These are phyloP conservation scores for Cokeromyces recurvatus DNA, from an alignment of 371 early-diverging fungal genomes.

Conservation along the genomic window DNA sequence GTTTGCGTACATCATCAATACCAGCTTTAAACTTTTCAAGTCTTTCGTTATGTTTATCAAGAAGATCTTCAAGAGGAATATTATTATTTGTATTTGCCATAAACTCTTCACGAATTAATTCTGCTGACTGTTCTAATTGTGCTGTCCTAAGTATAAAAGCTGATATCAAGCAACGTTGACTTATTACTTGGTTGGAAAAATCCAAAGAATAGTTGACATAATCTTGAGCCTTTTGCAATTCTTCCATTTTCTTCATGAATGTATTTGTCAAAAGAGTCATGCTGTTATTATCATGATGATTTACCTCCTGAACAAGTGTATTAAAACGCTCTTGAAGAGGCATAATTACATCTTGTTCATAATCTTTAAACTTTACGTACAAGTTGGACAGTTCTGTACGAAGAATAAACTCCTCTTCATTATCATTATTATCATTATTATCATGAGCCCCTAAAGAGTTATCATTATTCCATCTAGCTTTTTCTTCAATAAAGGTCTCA, in stretches of 20 bases:
- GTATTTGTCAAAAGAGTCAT: constrained; percentile 14
- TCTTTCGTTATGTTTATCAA: constrained; percentile 19
- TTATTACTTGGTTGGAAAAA: constrained; percentile 36
- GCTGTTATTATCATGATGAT: constrained; percentile 7
- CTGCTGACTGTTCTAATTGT: constrained; percentile 39
- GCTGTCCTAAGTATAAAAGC: constrained; percentile 31
- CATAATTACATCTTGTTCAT: constrained; percentile 10
- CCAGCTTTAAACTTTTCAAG: constrained; percentile 27
- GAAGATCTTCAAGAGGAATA: neutral
- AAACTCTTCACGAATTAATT: constrained; percentile 39
- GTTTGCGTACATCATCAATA: constrained; percentile 26
- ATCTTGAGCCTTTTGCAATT: constrained; percentile 12
- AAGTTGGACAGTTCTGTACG: constrained; percentile 16
- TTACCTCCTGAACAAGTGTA: constrained; percentile 5
- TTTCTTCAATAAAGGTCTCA: constrained; percentile 29
- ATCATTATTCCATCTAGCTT: constrained; percentile 30
- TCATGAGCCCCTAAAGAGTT: neutral
- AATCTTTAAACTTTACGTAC: constrained; percentile 7
- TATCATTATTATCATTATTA: neutral
- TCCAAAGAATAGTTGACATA: constrained; percentile 13
- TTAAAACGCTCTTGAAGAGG: constrained; percentile 18
- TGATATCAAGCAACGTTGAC: constrained; percentile 30
- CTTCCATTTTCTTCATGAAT: constrained; percentile 15
- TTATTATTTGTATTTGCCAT: constrained; percentile 12
- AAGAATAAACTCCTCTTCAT: constrained; percentile 18